Percentiles rank a stretch among this genome's conserved stretches.
phyloP scores from a whole-genome alignment of 176 grass and related monocot species.

The Puccinellia tenuiflora region DNA sequence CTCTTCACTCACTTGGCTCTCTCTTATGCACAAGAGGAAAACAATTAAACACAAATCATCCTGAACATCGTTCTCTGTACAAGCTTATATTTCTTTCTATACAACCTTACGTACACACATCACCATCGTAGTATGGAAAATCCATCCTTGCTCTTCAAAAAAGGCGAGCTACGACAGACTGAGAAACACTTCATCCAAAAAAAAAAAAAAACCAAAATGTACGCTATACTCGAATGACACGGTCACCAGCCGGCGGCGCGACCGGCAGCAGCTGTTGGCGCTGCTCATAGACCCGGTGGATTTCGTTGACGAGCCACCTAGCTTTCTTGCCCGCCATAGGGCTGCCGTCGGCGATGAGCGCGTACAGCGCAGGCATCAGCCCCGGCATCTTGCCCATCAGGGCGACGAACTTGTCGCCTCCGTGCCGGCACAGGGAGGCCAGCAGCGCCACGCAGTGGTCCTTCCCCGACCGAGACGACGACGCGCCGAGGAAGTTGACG shows the following conservation, averaged over 20 bases:
- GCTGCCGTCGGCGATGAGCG: slow-evolving; percentile 44
- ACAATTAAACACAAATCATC: too few species aligned
- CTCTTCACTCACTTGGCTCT: too few species aligned
- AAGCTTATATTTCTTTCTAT: neutral
- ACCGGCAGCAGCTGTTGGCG: neutral
- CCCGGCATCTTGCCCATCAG: slow-evolving; percentile 51
- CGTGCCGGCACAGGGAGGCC: slow-evolving; percentile 38
- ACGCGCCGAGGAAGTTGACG: slow-evolving; percentile 46
- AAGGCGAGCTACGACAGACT: slow-evolving; percentile 39
- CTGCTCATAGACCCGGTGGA: slow-evolving; percentile 48
- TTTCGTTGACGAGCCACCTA: slow-evolving; percentile 59
- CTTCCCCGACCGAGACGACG: slow-evolving; percentile 40
- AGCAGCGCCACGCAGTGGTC: slow-evolving; percentile 59
- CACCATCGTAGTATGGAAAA: neutral
- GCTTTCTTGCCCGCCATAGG: slow-evolving; percentile 45
- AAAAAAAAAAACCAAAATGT: too few species aligned
- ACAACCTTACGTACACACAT: neutral
- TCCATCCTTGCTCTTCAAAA: slow-evolving; percentile 47
- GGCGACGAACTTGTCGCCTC: slow-evolving; percentile 21
- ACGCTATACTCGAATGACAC: slow-evolving; percentile 42
- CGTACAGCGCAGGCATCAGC: slow-evolving; percentile 66
- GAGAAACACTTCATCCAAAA: neutral
- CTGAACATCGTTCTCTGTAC: too few species aligned
- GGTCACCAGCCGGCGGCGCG: neutral
- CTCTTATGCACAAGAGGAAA: too few species aligned